Evolutionary conservation across 495 filamentous ascomycete genomes (phyloP).

Genomic region (Aspergillus avenaceus): DNA sequence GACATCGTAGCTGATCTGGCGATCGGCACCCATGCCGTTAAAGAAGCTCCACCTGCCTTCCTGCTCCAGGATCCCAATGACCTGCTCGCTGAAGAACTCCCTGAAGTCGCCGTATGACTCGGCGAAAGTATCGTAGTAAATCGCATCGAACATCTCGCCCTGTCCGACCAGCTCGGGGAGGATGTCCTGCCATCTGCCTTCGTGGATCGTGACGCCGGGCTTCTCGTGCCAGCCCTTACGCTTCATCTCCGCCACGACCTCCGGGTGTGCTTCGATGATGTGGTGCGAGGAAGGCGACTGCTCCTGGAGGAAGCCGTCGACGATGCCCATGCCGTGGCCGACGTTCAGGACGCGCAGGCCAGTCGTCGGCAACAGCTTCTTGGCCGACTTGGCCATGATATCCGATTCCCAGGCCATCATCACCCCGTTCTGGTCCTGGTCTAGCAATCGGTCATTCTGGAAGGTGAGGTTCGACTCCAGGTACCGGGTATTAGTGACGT

Average conservation of each 20-base stretch:
- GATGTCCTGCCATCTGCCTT: conserved; percentile 83
- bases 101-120: conserved; percentile 84
- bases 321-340: conserved; percentile 95
- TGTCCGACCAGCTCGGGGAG: conserved; percentile 65
- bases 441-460: conserved; percentile 68
- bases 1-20: conserved; percentile 90
- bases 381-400: conserved; percentile 80
- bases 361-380: conserved; percentile 51
- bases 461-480: conserved; percentile 76
- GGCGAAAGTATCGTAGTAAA: conserved; percentile 98
- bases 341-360: conserved; percentile 80
- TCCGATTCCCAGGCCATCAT: conserved; percentile 97
- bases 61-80: conserved; percentile 71
- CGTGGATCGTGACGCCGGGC: conserved; percentile 59
- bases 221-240: conserved; percentile 60
- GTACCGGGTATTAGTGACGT: conserved; percentile 65
- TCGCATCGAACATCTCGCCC: conserved; percentile 75
- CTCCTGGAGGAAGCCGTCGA: conserved; percentile 76
- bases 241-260: conserved; percentile 69
- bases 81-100: conserved; percentile 82
- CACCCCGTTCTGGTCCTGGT: conserved; percentile 77
- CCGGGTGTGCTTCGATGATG: conserved; percentile 89
- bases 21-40: conserved; percentile 90
- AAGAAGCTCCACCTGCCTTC: conserved; percentile 86
- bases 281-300: conserved; percentile 66